A percentile compares a stretch with the other conserved stretches of the same genome.
Conservation (phyloP, 768 basidiomycete species). For the Plicaturopsis crispa region DNA sequence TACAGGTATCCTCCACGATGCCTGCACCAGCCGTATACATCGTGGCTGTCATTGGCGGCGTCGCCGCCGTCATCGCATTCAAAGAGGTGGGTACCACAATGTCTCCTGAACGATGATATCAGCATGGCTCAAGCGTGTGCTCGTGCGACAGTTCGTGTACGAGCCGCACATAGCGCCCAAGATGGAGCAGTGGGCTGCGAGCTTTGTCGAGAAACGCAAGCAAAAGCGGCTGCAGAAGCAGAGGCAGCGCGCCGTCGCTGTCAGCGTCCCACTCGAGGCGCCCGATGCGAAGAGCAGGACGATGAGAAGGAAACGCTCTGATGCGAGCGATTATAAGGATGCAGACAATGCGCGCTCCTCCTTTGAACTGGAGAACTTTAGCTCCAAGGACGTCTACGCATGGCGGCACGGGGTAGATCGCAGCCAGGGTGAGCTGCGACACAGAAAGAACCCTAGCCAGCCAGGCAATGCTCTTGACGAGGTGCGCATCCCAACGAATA, state of each 20-base stretch:
- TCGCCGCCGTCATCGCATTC: slow-evolving; percentile 47
- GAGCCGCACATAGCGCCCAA: slow-evolving; percentile 63
- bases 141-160: slow-evolving; percentile 47
- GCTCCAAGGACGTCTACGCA: slow-evolving; percentile 40
- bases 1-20: slow-evolving; percentile 18
- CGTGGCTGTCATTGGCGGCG: slow-evolving; percentile 38
- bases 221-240: slow-evolving; percentile 16
- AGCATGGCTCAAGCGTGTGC: slow-evolving; percentile 9
- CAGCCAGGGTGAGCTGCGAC: slow-evolving; percentile 21
- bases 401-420: slow-evolving; percentile 40
- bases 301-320: slow-evolving; percentile 17
- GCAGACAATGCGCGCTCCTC: no score
- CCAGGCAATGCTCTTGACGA: slow-evolving; percentile 35
- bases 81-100: slow-evolving; percentile 41
- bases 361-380: slow-evolving; percentile 47
- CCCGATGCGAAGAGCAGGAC: no score
- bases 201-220: slow-evolving; percentile 26
- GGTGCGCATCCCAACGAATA: slow-evolving; percentile 23
- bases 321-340: no score
- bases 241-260: slow-evolving; percentile 11
- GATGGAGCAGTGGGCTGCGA: slow-evolving; percentile 27
- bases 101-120: no score
- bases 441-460: slow-evolving; percentile 19
- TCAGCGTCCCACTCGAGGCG: no score
- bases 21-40: slow-evolving; percentile 41